phyloP scores from a whole-genome alignment of 495 filamentous ascomycete species.

The Podospora sp. region DNA sequence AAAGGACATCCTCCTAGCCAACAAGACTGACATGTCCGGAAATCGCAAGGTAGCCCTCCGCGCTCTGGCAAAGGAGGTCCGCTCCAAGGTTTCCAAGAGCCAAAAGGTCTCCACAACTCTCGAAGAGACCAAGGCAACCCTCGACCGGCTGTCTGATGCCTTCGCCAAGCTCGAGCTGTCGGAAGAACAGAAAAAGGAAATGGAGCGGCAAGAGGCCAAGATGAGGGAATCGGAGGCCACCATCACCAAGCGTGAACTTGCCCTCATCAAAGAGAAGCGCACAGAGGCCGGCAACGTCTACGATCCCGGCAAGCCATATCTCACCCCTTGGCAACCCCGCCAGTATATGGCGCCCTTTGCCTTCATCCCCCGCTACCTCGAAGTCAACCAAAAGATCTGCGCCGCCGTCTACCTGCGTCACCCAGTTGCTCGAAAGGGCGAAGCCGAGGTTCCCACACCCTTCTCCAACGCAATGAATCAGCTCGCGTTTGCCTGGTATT shows the following conservation, averaged over 20 bases:
- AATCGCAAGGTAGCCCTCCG: conserved; percentile 44
- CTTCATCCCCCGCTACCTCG: conserved; percentile 91
- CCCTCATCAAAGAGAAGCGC: conserved; percentile 31
- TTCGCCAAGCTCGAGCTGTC: conserved; percentile 28
- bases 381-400: conserved; percentile 96
- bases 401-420: conserved; percentile 93
- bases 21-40: conserved; percentile 25
- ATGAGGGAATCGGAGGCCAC: conserved; percentile 6
- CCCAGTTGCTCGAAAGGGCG: conserved; percentile 88
- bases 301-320: conserved; percentile 80
- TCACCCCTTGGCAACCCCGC: conserved; percentile 87
- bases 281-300: conserved; percentile 64
- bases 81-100: conserved; percentile 27
- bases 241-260: neutral
- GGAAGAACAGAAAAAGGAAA: neutral
- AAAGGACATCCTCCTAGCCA: conserved; percentile 30
- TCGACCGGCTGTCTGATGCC: conserved; percentile 22
- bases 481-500: conserved; percentile 91
- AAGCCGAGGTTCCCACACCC: conserved; percentile 86
- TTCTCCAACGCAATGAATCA: conserved; percentile 65
- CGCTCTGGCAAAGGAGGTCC: conserved; percentile 34
- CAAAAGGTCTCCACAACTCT: conserved; percentile 19
- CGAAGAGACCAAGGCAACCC: conserved; percentile 23
- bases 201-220: conserved; percentile 2
- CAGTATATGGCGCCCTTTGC: conserved; percentile 88